These are phyloP conservation scores for Corymbia calophylla DNA, from an alignment of 441 rosid species.

Conservation along the genomic window DNA sequence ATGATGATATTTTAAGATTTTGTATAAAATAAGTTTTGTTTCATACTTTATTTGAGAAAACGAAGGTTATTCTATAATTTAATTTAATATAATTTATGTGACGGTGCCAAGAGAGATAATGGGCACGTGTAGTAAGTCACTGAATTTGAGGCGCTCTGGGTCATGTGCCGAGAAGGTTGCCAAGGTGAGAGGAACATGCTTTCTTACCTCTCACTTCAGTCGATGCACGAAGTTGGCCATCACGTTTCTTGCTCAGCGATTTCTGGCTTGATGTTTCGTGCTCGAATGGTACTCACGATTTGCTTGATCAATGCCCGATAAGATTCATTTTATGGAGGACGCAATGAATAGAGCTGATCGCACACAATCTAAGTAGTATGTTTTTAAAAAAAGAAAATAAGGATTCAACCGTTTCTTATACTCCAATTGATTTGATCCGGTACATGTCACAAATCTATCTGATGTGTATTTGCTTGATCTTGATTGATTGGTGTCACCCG, in stretches of 20 bases:
- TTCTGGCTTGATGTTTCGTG: background rate
- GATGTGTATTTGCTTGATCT: background rate
- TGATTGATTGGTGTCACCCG: fast-evolving
- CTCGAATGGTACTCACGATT: background rate
- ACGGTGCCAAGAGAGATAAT: background rate
- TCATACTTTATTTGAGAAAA: too few species aligned
- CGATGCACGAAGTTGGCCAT: background rate
- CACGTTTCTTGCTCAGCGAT: background rate
- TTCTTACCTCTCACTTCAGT: background rate
- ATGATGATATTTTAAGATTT: background rate
- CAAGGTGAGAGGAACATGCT: background rate
- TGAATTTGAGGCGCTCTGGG: background rate
- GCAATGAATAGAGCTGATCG: background rate
- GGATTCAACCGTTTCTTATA: background rate
- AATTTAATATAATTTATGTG: background rate
- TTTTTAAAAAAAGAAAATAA: background rate
- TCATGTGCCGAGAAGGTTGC: background rate
- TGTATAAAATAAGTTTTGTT: too few species aligned
- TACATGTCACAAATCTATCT: fast-evolving
- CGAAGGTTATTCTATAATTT: too few species aligned
- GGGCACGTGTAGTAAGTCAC: background rate
- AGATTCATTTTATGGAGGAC: background rate
- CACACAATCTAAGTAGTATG: background rate
- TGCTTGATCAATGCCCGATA: background rate
- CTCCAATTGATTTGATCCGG: fast-evolving